Base-by-base conservation (phyloP, 1,139 yeast species). In the Kodamaea anthophila region DNA sequence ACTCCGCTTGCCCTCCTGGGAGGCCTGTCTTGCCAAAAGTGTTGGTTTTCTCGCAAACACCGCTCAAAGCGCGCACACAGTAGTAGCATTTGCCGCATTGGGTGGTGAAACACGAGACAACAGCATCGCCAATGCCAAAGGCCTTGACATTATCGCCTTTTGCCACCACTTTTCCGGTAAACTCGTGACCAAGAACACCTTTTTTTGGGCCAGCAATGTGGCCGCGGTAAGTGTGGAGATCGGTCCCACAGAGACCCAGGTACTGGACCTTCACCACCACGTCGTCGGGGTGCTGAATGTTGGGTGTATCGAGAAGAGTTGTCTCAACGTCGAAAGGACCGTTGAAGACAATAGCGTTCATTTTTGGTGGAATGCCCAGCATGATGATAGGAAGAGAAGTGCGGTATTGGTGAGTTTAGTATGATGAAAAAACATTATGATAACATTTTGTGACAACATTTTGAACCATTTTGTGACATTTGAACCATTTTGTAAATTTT, bases 211-310 rank as follows among this genome's bases (percentile, higher is more conserved):
- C 55, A 16, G 60, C 53, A 21, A 73, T 66, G 34, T 70, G 70
- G 5, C 82, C 83, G 13, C 83, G 53, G 44, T 71, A 77, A 38
- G 71, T 65, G 47, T 76, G 83, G 25, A 76, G 53, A 43, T 76
- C 84, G 3, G 80, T 69, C 2, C 82, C 82, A 48, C 81, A 76
- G 14, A 75, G 51, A 2, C 79, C 81, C 2, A 77, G 67, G 34
- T 65, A 72, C 33, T 58, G 58, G 21, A 73, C 73, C 41, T 70
- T 68, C 32, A 76, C 49, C 21, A 76, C 58, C 1, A 66, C 80
- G 42, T 76, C 82, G 8, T 53, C 53, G 1, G 67, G 57, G 0
- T 42, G 38, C 18, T 47, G 38, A 15, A 76, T 42, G 22, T 41
- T 33, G 3, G 84, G 83, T 2, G 56, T 53, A 3, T 70, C 66